A percentile compares a stretch with the other conserved stretches of the same genome.
Conservation (phyloP, 805 yeast species). For the Vanderwaltozyma verrucispora region DNA sequence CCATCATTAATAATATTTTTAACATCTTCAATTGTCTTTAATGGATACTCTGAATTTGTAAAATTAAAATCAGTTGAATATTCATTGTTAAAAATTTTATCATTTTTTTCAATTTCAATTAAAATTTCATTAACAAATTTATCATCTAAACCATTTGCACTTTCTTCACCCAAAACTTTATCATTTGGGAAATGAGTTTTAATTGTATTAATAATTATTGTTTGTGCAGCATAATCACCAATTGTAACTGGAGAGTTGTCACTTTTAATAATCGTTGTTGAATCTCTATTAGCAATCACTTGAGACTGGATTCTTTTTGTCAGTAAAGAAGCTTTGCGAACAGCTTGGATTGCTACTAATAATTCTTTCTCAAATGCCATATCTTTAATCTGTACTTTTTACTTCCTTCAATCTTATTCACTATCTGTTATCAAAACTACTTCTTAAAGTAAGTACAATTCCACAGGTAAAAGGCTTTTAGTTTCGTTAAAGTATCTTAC, state of each 20-base stretch:
- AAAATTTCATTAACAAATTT: constrained; percentile 43
- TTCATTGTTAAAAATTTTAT: constrained; percentile 32
- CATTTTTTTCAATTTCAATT: constrained; percentile 45
- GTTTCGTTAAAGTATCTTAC: too few species aligned
- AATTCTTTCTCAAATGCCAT: constrained; percentile 54
- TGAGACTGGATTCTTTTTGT: constrained; percentile 54
- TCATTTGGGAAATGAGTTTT: constrained; percentile 72
- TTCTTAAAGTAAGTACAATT: too few species aligned
- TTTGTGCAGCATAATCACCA: constrained; percentile 96
- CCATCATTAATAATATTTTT: constrained; percentile 69
- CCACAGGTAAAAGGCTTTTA: too few species aligned
- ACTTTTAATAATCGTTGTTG: constrained; percentile 59
- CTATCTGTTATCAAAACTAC: too few species aligned
- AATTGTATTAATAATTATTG: constrained; percentile 78
- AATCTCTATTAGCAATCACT: constrained; percentile 38
- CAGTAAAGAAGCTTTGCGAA: constrained; percentile 71
- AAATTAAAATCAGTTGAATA: constrained; percentile 11
- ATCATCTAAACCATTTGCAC: constrained; percentile 54
- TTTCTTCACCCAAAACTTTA: constrained; percentile 91
- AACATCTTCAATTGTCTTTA: constrained; percentile 39
- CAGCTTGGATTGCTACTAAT: constrained; percentile 78
- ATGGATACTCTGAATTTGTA: constrained; percentile 18
- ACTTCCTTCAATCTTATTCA: not conserved
- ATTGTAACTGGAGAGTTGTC: constrained; percentile 94
- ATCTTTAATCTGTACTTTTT: too few species aligned